Percentiles rank a stretch among this genome's conserved stretches.
These are phyloP conservation scores for Penicillium expansum DNA, from an alignment of 2,329 filamentous ascomycete genomes.

Conservation along the genomic window DNA sequence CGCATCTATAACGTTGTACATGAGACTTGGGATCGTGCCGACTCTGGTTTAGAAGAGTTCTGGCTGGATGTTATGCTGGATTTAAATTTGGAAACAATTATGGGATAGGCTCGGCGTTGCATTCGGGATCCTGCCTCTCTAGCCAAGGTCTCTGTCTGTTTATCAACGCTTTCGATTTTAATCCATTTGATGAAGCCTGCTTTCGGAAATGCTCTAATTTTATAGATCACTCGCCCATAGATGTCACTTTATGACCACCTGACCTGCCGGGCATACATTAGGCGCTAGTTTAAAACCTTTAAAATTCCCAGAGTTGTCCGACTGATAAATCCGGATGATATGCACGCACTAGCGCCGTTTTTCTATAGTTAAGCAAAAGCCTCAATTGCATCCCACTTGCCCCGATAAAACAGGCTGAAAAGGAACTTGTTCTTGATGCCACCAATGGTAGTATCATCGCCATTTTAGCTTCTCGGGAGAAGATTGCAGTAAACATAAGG, in stretches of 20 bases:
- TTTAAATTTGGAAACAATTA: slow-evolving; percentile 24
- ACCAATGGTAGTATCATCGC: too few species aligned
- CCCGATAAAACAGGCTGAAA: too few species aligned
- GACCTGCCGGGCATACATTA: too few species aligned
- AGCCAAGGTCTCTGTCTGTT: background rate
- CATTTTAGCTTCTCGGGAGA: too few species aligned
- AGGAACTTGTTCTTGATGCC: too few species aligned
- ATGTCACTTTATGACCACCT: background rate
- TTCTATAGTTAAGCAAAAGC: too few species aligned
- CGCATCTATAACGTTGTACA: slow-evolving; percentile 20
- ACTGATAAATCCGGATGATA: too few species aligned
- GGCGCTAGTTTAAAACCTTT: too few species aligned
- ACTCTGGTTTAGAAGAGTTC: slow-evolving; percentile 17
- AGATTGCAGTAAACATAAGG: too few species aligned
- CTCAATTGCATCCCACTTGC: too few species aligned
- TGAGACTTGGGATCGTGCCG: slow-evolving; percentile 22
- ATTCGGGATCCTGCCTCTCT: background rate
- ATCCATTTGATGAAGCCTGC: background rate
- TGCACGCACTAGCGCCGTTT: too few species aligned
- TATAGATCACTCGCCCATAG: background rate
- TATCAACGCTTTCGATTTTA: background rate
- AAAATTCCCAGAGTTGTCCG: too few species aligned
- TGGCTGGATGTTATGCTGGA: slow-evolving; percentile 27
- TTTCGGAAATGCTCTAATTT: background rate
- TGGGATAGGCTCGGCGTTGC: slow-evolving; percentile 14